phyloP scores from a whole-genome alignment of 2,329 filamentous ascomycete genomes.

The Fusarium sterilihyphosum region DNA sequence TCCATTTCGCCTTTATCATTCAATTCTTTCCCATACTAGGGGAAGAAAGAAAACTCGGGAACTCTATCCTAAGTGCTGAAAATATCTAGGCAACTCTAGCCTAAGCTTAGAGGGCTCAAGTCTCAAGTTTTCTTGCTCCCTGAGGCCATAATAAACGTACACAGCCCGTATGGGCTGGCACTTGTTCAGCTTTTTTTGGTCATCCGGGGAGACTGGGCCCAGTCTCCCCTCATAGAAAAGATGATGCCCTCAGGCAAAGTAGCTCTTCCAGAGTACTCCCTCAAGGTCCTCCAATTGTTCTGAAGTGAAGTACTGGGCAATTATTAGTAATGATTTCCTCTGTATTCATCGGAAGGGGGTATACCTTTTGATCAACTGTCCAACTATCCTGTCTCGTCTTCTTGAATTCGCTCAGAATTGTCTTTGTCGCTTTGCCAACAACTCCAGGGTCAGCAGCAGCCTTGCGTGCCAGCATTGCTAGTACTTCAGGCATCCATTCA shows the following conservation, averaged over 20 bases:
- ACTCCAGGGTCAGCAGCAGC: slow-evolving; percentile 90
- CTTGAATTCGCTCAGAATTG: slow-evolving; percentile 95
- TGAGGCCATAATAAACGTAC: slow-evolving; percentile 15
- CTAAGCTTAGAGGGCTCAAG: neutral
- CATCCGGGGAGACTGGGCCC: neutral
- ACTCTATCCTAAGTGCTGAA: neutral
- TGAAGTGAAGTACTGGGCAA: slow-evolving; percentile 77
- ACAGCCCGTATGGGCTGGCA: slow-evolving; percentile 3
- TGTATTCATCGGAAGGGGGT: slow-evolving; percentile 41
- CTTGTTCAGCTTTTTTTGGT: neutral
- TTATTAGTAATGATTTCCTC: slow-evolving; percentile 40
- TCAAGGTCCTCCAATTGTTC: slow-evolving; percentile 96
- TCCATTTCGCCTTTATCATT: slow-evolving; percentile 15
- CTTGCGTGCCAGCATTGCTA: slow-evolving; percentile 84
- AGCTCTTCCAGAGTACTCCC: slow-evolving; percentile 99
- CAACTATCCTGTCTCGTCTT: slow-evolving; percentile 99
- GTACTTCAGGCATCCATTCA: slow-evolving; percentile 89
- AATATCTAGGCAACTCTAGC: neutral
- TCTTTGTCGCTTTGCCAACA: slow-evolving; percentile 95
- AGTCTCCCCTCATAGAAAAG: neutral
- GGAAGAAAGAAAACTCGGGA: neutral
- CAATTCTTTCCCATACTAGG: neutral
- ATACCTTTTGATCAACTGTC: slow-evolving; percentile 96
- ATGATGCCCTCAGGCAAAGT: slow-evolving; percentile 77
- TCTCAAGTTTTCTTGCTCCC: neutral